phyloP scores from a whole-genome alignment of 140 eudicot genomes.

The Anethum foeniculum region DNA sequence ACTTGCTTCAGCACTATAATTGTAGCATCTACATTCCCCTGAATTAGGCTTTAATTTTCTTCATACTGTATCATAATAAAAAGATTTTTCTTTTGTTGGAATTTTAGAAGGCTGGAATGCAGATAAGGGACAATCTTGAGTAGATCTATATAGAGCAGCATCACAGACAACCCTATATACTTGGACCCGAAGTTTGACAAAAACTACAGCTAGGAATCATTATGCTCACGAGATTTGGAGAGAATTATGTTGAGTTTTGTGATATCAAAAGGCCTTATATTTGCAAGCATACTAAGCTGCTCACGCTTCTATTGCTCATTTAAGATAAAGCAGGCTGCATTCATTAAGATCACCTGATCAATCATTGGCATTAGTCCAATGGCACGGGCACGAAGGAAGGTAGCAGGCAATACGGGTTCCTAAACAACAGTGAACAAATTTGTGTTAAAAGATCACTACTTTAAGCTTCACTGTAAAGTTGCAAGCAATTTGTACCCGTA shows the following conservation, averaged over 20 bases:
- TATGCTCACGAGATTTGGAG: neutral
- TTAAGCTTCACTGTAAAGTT: slow-evolving; percentile 14
- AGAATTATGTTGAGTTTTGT: neutral
- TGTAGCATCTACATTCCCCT: neutral
- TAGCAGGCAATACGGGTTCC: slow-evolving; percentile 95
- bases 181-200: neutral
- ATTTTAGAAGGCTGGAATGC: neutral
- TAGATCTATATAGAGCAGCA: neutral
- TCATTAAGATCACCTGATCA: slow-evolving; percentile 60
- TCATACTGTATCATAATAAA: neutral
- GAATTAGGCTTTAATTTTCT: neutral
- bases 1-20: neutral
- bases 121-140: neutral
- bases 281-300: neutral
- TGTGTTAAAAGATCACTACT: neutral
- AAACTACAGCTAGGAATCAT: neutral
- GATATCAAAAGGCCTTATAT: neutral
- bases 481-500: neutral
- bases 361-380: slow-evolving; percentile 99
- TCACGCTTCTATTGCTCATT: neutral
- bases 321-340: neutral
- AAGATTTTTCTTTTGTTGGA: neutral
- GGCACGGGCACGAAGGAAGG: slow-evolving; percentile 91
- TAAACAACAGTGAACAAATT: slow-evolving; percentile 14
- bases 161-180: neutral